A percentile compares a stretch with the other conserved stretches of the same genome.
These are phyloP conservation scores for Fusarium concolor DNA, from an alignment of 2,329 filamentous ascomycete species.

Conservation along the genomic window DNA sequence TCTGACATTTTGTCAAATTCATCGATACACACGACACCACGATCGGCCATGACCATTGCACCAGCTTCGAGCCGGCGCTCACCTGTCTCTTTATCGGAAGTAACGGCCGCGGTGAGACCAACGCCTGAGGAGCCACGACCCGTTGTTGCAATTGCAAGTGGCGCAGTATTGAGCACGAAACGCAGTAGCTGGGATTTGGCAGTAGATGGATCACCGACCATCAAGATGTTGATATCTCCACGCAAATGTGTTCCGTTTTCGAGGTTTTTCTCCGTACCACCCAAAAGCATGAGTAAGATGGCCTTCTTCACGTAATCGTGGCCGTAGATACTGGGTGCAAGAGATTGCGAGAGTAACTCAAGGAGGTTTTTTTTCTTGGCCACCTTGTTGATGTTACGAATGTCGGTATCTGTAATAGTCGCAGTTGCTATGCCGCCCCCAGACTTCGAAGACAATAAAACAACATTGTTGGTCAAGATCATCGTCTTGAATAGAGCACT, in stretches of 20 bases:
- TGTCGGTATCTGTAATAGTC: constrained; percentile 94
- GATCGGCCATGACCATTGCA: constrained; percentile 98
- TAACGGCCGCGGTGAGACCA: constrained; percentile 96
- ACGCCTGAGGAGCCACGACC: constrained; percentile 97
- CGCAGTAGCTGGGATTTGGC: constrained; percentile 98
- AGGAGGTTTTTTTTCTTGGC: constrained; percentile 95
- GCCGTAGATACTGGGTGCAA: constrained; percentile 96
- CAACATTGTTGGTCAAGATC: constrained; percentile 93
- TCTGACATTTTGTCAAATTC: constrained; percentile 99
- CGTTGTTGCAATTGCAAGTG: constrained; percentile 95
- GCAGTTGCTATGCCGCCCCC: constrained; percentile 93
- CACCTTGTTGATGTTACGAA: constrained; percentile 98
- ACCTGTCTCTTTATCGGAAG: constrained; percentile 95
- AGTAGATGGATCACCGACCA: constrained; percentile 98
- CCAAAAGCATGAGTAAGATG: constrained; percentile 92
- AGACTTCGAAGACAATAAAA: constrained; percentile 94
- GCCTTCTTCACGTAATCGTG: constrained; percentile 99
- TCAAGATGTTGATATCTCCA: constrained; percentile 98
- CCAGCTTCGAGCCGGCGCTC: constrained; percentile 94
- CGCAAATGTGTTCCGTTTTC: constrained; percentile 98
- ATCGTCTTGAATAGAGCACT: constrained; percentile 96
- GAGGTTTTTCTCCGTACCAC: constrained; percentile 97
- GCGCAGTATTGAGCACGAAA: constrained; percentile 97
- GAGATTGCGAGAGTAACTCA: constrained; percentile 89
- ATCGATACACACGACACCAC: constrained; percentile 98